phyloP scores from a whole-genome alignment of 2,329 filamentous ascomycete species.

The Aspergillus sp. region DNA sequence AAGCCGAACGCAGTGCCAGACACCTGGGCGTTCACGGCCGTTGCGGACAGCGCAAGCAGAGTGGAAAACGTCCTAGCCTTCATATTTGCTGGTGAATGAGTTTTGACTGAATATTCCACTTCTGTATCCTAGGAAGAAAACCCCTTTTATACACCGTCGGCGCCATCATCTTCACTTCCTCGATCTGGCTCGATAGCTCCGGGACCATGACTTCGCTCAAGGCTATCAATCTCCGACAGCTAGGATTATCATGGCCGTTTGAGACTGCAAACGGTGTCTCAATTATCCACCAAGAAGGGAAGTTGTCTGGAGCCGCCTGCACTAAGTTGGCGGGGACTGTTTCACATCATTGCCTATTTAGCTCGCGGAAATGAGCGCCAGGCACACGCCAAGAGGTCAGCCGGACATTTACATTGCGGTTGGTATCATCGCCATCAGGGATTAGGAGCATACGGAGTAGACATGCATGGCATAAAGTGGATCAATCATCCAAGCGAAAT shows the following conservation, averaged over 20 bases:
- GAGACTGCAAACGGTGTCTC: background rate
- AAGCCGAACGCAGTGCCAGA: conserved; percentile 12
- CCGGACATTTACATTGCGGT: background rate
- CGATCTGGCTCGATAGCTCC: too few species aligned
- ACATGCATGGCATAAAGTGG: too few species aligned
- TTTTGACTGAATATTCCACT: background rate
- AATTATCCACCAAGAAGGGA: background rate
- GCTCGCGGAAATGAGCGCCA: background rate
- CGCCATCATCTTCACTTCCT: too few species aligned
- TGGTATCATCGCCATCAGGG: background rate
- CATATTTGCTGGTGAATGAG: background rate
- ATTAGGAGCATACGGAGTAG: too few species aligned
- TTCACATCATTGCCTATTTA: background rate
- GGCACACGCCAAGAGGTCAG: background rate
- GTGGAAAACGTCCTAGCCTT: conserved; percentile 1
- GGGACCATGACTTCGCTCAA: too few species aligned
- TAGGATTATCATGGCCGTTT: background rate
- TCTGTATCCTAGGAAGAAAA: too few species aligned
- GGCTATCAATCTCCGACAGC: too few species aligned
- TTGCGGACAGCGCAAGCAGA: conserved; percentile 1
- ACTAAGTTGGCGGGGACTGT: background rate
- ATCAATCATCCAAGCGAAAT: too few species aligned
- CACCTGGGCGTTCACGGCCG: conserved; percentile 10
- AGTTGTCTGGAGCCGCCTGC: background rate
- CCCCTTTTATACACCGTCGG: background rate